phyloP scores from a whole-genome alignment of 2,329 filamentous ascomycete species.

The Trichophyton benhamiae region DNA sequence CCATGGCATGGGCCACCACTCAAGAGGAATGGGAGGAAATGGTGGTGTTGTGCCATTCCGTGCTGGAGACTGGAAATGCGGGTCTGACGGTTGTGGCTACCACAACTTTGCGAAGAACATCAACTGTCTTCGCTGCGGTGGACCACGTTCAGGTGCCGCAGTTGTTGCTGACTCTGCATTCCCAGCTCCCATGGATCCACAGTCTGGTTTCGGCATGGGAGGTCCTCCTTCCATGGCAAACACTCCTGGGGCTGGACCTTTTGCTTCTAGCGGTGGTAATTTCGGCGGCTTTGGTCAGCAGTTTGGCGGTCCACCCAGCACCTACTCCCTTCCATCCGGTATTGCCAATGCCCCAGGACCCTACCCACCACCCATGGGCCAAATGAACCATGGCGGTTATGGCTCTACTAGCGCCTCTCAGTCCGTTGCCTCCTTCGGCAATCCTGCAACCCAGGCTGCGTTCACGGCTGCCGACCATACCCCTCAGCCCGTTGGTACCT shows the following conservation, averaged over 20 bases:
- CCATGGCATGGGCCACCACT: constrained; percentile 45
- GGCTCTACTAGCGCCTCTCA: constrained; percentile 65
- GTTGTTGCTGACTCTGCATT: constrained; percentile 91
- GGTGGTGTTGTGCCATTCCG: constrained; percentile 89
- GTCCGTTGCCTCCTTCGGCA: constrained; percentile 78
- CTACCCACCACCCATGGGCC: constrained; percentile 47
- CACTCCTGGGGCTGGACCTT: constrained; percentile 61
- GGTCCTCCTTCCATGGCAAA: constrained; percentile 69
- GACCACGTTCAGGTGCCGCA: constrained; percentile 82
- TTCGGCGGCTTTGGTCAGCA: constrained; percentile 64
- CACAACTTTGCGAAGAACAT: constrained; percentile 99
- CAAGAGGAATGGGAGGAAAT: constrained; percentile 54
- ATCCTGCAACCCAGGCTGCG: constrained; percentile 82
- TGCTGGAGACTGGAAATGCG: constrained; percentile 97
- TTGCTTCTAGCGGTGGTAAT: constrained; percentile 54
- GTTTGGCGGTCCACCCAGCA: constrained; percentile 72
- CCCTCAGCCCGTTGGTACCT: constrained; percentile 60
- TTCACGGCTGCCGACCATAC: constrained; percentile 83
- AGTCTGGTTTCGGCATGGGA: constrained; percentile 72
- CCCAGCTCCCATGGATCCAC: constrained; percentile 69
- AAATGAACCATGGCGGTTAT: constrained; percentile 62
- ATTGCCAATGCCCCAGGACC: constrained; percentile 65
- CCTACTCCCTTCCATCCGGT: constrained; percentile 77
- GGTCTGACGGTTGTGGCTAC: constrained; percentile 91
- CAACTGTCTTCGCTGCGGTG: constrained; percentile 89